phyloP scores from a whole-genome alignment of 2,329 filamentous ascomycete species.

The Chaetomium strumarium region DNA sequence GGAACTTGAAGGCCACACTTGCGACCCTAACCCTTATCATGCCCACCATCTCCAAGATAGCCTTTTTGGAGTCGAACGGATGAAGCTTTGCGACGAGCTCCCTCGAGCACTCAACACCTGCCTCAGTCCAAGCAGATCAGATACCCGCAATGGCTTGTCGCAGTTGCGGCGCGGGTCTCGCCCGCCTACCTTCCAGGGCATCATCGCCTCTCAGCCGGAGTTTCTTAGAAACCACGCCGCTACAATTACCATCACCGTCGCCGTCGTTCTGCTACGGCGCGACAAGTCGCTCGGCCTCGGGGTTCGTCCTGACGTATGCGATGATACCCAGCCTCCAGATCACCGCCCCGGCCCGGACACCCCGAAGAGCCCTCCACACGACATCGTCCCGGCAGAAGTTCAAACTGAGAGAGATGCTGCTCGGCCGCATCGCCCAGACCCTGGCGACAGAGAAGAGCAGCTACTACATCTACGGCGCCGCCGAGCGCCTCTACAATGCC shows the following conservation, averaged over 20 bases:
- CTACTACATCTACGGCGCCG: conserved; percentile 75
- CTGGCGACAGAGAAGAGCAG: conserved; percentile 22
- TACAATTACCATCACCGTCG: background rate
- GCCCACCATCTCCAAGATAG: conserved; percentile 1
- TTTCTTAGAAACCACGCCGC: background rate
- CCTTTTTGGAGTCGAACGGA: conserved; percentile 10
- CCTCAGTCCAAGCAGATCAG: background rate
- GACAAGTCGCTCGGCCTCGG: background rate
- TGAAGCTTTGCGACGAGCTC: background rate
- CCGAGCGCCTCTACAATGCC: conserved; percentile 70
- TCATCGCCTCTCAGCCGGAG: conserved; percentile 2
- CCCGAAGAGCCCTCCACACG: conserved; percentile 17
- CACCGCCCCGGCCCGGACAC: background rate
- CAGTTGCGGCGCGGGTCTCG: conserved; percentile 42
- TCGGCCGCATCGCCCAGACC: conserved; percentile 5
- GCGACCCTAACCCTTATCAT: conserved; percentile 22
- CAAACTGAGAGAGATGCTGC: conserved; percentile 7
- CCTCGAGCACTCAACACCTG: background rate
- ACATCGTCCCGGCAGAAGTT: conserved; percentile 1
- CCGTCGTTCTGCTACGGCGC: conserved; percentile 4
- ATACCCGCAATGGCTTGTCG: conserved; percentile 41
- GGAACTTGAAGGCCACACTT: background rate
- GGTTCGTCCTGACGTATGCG: background rate
- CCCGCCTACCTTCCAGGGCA: conserved; percentile 32
- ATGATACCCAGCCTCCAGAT: background rate